Evolutionary conservation across 1,284 basidiomycete genomes (phyloP), one percentile per base, ranked within the genome.

Genomic region (Ceratobasidium sp.): DNA sequence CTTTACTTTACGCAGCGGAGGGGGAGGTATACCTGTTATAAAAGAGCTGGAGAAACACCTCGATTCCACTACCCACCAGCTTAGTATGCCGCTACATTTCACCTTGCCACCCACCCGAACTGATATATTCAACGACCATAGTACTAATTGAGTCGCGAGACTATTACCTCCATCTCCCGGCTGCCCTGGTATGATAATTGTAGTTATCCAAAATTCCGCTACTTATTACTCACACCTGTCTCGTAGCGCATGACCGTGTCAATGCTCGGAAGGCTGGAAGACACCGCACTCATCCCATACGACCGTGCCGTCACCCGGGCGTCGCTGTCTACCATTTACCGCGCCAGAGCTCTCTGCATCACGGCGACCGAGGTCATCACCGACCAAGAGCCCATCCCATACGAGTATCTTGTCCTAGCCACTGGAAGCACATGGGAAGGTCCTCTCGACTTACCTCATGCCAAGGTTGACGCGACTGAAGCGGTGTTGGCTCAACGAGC

Each of bases 351-450:
- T 2, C 24, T 75, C 14, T 41, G 53, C 22, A 59, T 75, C 19
- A 76, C 72, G 2, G 19, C 51, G 24, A 65, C 62, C 22, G 57
- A 57, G 7, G 54, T 57, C 9, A 47, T 77, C 29, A 62, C 66
- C n/a, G 76, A 77, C 41, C 33, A 48, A 11, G 76, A 66, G 11
- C 7, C 53, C 11, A 41, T 77, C 2, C 72, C 50, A 22, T 77
- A 76, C 53, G 73, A 77, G 33, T 76, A 63, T 36, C 87, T 92
- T 53, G 82, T 91, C 24, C 80, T 92, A 36, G 86, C 90, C 0
- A 85, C 89, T 1, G 91, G 90, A 1, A 84, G 84, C 31, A 81
- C 80, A 1, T 92, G 89, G 89, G 81, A 84, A 14, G 87, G 86
- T 0, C 84, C 87, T 0, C 74, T 88, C 44, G 79, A 81, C 44